Conservation (phyloP, 2,329 filamentous ascomycete species). For the Colletotrichum sp. region DNA sequence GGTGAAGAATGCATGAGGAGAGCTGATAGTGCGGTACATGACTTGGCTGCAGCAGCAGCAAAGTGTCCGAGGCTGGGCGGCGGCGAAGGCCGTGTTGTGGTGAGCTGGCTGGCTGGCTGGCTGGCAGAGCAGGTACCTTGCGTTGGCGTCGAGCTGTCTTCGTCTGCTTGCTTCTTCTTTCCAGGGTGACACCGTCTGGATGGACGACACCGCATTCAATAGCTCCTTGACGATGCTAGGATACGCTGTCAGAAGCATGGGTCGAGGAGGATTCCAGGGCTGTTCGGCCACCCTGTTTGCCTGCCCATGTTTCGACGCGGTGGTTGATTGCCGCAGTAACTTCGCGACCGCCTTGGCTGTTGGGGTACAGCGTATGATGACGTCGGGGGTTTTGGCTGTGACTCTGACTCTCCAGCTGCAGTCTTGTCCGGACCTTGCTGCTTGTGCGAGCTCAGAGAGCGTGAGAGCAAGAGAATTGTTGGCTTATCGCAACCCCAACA, state of each 20-base stretch:
- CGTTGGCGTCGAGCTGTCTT: neutral
- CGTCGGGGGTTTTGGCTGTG: constrained; percentile 2
- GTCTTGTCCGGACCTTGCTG: neutral
- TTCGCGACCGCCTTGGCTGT: constrained; percentile 4
- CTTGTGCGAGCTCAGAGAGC: neutral
- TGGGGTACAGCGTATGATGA: neutral
- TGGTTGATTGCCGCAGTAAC: neutral
- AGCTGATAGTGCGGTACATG: constrained; percentile 15
- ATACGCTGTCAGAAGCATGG: neutral
- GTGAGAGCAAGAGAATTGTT: neutral
- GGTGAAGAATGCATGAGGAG: constrained; percentile 10
- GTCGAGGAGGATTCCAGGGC: neutral
- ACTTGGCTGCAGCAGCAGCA: neutral
- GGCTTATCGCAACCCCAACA: neutral
- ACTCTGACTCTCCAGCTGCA: neutral
- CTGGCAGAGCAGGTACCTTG: neutral
- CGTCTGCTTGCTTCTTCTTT: neutral
- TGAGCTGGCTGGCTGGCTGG: neutral
- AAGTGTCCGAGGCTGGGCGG: neutral
- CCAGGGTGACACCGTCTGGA: neutral
- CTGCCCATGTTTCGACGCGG: neutral
- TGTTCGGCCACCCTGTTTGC: neutral
- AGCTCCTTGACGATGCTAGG: neutral
- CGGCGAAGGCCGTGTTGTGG: neutral
- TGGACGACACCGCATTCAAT: neutral